Conservation (phyloP, 805 yeast species). For the Wickerhamomyces chambardii region DNA sequence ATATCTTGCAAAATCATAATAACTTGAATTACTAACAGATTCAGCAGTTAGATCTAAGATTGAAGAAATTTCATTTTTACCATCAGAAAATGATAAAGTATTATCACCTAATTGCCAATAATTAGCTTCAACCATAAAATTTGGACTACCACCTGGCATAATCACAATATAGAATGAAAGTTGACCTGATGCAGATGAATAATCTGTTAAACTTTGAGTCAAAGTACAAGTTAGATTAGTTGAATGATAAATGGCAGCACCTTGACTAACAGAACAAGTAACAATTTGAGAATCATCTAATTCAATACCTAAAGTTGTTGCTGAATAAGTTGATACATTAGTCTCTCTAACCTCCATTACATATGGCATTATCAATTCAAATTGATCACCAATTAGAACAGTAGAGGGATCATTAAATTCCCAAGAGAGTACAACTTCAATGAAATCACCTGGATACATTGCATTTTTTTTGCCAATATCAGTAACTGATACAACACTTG, state of each 20-base stretch:
- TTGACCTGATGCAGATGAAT: background rate
- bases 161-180: background rate
- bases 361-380: background rate
- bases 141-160: background rate
- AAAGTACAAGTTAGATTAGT: background rate
- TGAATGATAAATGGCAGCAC: background rate
- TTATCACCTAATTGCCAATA: background rate
- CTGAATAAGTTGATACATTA: background rate
- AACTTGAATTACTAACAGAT: too few species aligned
- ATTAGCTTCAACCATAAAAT: background rate
- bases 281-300: background rate
- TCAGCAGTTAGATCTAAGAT: background rate
- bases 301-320: background rate
- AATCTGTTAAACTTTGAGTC: background rate
- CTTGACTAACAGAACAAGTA: background rate
- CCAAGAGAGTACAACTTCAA: background rate
- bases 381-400: background rate
- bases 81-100: background rate
- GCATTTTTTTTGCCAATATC: background rate
- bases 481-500: background rate
- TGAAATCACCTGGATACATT: background rate
- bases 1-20: background rate
- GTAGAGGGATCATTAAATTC: background rate
- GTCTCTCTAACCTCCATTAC: background rate
- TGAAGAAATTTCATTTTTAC: background rate